Evolutionary conservation across 2,329 filamentous ascomycete genomes (phyloP).

Genomic region (Ceratocystis lukuohia): DNA sequence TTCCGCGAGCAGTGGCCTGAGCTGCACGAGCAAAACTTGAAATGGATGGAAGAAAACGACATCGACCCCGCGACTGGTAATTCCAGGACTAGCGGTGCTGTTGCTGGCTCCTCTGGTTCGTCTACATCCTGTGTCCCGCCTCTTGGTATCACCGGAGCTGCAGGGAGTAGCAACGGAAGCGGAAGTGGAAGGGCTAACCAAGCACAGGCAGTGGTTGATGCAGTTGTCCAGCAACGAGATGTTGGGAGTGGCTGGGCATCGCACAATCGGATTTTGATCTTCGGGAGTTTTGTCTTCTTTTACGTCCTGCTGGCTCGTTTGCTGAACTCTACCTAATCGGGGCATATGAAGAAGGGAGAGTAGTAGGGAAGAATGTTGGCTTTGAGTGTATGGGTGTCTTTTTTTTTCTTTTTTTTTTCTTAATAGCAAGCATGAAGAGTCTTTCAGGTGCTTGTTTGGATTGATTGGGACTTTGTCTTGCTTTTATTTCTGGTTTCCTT

Average conservation of each 20-base stretch:
- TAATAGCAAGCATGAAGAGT: neutral
- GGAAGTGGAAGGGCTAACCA: slow-evolving; percentile 25
- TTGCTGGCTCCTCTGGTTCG: slow-evolving; percentile 25
- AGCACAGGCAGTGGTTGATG: slow-evolving; percentile 63
- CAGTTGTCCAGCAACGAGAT: slow-evolving; percentile 59
- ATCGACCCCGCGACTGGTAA: slow-evolving; percentile 67
- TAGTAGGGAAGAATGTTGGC: no score
- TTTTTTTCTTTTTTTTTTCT: neutral
- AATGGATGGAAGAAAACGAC: slow-evolving; percentile 74
- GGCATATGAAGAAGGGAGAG: neutral
- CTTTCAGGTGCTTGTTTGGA: neutral
- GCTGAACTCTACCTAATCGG: slow-evolving; percentile 29
- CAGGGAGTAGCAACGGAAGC: slow-evolving; percentile 29
- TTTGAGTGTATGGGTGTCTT: neutral
- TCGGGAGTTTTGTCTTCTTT: slow-evolving; percentile 56
- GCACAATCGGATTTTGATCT: slow-evolving; percentile 64
- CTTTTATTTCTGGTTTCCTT: neutral
- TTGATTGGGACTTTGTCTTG: neutral
- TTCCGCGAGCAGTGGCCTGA: slow-evolving; percentile 86
- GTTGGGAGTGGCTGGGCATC: slow-evolving; percentile 72
- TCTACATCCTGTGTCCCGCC: slow-evolving; percentile 37
- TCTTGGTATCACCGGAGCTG: slow-evolving; percentile 46
- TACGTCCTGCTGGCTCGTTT: slow-evolving; percentile 75
- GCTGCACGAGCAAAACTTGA: slow-evolving; percentile 75
- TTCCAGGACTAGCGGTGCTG: slow-evolving; percentile 29